These are phyloP conservation scores for Pleurotus ostreatus DNA, from an alignment of 768 basidiomycete genomes.

Conservation along the genomic window DNA sequence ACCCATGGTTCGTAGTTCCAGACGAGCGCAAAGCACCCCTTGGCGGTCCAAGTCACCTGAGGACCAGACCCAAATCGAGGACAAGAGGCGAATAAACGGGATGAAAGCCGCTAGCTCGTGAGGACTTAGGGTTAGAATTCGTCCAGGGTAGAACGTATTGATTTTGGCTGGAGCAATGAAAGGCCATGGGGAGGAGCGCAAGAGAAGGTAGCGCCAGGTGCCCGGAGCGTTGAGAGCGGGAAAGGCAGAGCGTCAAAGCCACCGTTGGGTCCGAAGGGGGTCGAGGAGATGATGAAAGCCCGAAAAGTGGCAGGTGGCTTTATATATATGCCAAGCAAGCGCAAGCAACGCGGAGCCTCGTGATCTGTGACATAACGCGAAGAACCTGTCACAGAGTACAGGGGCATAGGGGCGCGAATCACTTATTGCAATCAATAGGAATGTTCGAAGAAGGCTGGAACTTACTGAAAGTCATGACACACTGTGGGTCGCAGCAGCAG, in stretches of 20 bases:
- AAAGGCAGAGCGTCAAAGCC: constrained; percentile 19
- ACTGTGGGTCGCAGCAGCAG: too few species aligned
- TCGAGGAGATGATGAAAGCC: not conserved
- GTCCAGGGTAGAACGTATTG: constrained; percentile 43
- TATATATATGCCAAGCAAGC: not conserved
- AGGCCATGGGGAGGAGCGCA: constrained; percentile 23
- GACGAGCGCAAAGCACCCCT: constrained; percentile 10
- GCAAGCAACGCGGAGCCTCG: not conserved
- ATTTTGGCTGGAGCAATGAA: constrained; percentile 46
- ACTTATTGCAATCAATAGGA: too few species aligned
- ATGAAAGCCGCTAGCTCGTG: constrained; percentile 27
- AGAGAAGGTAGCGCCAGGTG: constrained; percentile 26
- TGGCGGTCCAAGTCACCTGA: constrained; percentile 17
- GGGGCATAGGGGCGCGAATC: too few species aligned
- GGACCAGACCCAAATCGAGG: constrained; percentile 19
- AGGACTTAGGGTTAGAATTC: constrained; percentile 61
- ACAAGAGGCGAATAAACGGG: constrained; percentile 24
- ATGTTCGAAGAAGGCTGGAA: too few species aligned
- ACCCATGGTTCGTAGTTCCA: constrained; percentile 17
- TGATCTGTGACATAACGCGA: not conserved
- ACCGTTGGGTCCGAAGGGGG: not conserved
- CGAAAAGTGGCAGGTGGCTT: not conserved
- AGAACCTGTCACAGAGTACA: too few species aligned
- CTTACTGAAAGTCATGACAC: too few species aligned
- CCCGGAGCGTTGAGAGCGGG: constrained; percentile 48